These are phyloP conservation scores for Aureobasidium uvarum DNA, from an alignment of 2,329 filamentous ascomycete genomes.

Conservation along the genomic window DNA sequence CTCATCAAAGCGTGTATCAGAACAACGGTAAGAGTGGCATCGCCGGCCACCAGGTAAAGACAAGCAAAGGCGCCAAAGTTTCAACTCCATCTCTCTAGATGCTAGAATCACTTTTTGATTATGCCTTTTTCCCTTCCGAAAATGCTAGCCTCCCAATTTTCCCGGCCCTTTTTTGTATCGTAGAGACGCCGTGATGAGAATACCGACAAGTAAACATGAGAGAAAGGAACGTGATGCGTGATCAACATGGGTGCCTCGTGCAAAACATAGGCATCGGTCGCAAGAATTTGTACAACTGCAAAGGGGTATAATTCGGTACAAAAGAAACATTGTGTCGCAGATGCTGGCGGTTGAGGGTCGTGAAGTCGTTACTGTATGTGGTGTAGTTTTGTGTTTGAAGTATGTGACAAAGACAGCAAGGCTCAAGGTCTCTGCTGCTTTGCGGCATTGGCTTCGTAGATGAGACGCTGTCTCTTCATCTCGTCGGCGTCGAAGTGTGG, in stretches of 20 bases:
- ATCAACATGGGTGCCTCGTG: constrained; percentile 8
- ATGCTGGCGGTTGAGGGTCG: constrained; percentile 21
- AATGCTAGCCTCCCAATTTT: constrained; percentile 16
- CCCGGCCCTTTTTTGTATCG: neutral
- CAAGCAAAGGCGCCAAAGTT: neutral
- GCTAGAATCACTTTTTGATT: constrained; percentile 11
- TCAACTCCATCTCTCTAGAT: constrained; percentile 4
- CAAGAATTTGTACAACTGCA: constrained; percentile 18
- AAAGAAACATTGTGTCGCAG: constrained; percentile 21
- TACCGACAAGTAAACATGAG: neutral
- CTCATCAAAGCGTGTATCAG: constrained; percentile 12
- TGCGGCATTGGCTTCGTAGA: constrained; percentile 46
- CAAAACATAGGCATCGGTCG: constrained; percentile 1
- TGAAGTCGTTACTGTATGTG: constrained; percentile 20
- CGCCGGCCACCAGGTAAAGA: neutral
- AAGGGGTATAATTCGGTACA: constrained; percentile 24
- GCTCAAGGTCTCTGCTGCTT: constrained; percentile 17
- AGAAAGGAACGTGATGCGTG: constrained; percentile 9
- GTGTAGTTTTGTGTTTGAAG: constrained; percentile 3
- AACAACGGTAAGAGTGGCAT: constrained; percentile 8
- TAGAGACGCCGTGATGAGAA: neutral
- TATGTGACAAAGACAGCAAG: neutral
- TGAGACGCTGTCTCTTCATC: constrained; percentile 48
- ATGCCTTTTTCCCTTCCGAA: neutral
- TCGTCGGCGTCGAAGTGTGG: constrained; percentile 52